Conservation (phyloP, 768 basidiomycete species). For the Mycena rebaudengoi region DNA sequence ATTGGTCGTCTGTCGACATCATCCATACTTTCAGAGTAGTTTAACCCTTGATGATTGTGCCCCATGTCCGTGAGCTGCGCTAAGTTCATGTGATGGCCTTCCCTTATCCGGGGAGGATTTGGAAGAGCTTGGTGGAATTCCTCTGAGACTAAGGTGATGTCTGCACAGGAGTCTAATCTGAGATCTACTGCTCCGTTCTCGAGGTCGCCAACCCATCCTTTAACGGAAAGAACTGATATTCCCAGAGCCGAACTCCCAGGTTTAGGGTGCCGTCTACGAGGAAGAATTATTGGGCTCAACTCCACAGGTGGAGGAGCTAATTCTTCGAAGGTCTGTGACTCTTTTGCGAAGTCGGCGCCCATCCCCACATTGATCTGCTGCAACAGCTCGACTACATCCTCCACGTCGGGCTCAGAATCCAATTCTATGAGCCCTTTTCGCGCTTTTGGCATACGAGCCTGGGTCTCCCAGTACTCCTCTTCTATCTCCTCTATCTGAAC, state of each 20-base stretch:
- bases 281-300: neutral
- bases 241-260: neutral
- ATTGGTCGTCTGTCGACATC: neutral
- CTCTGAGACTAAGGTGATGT: neutral
- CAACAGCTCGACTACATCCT: neutral
- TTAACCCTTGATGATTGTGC: neutral
- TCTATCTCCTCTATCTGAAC: constrained; percentile 6
- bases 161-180: neutral
- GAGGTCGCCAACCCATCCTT: neutral
- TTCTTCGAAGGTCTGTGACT: neutral
- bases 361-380: neutral
- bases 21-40: neutral
- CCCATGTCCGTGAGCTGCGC: neutral
- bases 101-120: neutral
- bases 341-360: neutral
- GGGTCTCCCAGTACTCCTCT: neutral
- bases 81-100: neutral
- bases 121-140: neutral
- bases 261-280: neutral
- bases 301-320: neutral
- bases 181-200: neutral
- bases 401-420: neutral
- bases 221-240: neutral
- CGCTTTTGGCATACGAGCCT: neutral
- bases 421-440: too few species aligned